Evolutionary conservation across 1,284 basidiomycete genomes (phyloP), one percentile per base, ranked within the genome.

Genomic region (Stygiomarasmius scandens): DNA sequence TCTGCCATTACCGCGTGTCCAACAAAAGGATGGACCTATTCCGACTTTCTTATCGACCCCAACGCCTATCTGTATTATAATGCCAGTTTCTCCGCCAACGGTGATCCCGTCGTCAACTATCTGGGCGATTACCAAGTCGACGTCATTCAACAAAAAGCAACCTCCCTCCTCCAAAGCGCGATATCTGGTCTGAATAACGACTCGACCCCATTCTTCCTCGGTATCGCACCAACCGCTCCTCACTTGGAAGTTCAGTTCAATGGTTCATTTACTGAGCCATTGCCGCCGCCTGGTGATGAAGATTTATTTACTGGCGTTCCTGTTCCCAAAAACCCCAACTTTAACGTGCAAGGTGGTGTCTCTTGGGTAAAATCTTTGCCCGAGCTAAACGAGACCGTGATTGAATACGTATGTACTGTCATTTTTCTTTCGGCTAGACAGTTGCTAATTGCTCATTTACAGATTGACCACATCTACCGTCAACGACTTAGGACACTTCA

Each of bases 21-120:
- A 3, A 20, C 20, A 25, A n/a, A n/a, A 19, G 14, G n/a, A 22
- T 54, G 54, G 54, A 55, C 45, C 10, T 34, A 41, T 46, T 36
- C 54, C 23, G 47, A 55, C 23, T 55, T 55, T 27, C 45, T 55
- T 9, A 34, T 55, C 19, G 54, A 55, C 41, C 54, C 54, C 2
- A 49, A 49, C 24, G 47, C 20, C n/a, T 55, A 55, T 23, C 23
- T 55, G 12, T 55, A 55, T 36, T 49, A 36, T 27, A 46, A 46
- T 22, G 4, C 52, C 20, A 29, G 25, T 22, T 54, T 47, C 22
- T 47, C 22, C 43, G 43, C 43, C 12, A 49, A 55, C 19, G 36
- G 46, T 24, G 20, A 27, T 1, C 44, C 29, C 16, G 44, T 44
- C 8, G 36, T 55, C 8, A 24, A 24, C 16, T 43, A 49, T 36